phyloP scores from a whole-genome alignment of 2,329 filamentous ascomycete genomes.

The Colletotrichum australisinense region DNA sequence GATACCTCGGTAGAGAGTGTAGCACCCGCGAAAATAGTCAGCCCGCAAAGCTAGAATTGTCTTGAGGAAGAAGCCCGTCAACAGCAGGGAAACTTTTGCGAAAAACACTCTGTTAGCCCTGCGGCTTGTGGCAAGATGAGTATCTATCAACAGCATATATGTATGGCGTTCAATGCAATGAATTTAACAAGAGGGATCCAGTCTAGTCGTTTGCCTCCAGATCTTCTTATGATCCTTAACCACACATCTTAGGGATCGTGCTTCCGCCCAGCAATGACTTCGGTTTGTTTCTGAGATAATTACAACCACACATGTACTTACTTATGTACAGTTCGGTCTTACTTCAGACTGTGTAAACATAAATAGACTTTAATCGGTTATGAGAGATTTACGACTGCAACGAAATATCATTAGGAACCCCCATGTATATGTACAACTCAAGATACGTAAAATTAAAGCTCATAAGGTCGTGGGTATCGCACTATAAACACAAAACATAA shows the following conservation, averaged over 20 bases:
- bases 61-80: not conserved
- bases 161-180: not conserved
- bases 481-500: not conserved
- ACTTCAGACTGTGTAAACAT: no score
- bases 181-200: not conserved
- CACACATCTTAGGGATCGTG: no score
- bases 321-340: no score
- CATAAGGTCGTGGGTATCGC: not conserved
- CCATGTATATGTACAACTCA: no score
- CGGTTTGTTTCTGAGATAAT: no score
- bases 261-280: no score
- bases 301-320: no score
- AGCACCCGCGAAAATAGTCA: not conserved
- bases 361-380: no score
- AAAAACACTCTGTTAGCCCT: not conserved
- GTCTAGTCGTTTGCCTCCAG: not conserved
- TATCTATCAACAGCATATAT: not conserved
- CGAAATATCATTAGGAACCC: no score
- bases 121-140: not conserved
- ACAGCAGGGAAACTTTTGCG: not conserved
- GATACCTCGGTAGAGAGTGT: slow-evolving; percentile 14
- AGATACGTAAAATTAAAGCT: no score
- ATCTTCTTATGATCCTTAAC: no score
- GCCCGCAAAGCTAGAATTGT: not conserved
- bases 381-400: no score